Base-by-base conservation (phyloP, 495 filamentous ascomycete species). In the Hypoxylon rickii region DNA sequence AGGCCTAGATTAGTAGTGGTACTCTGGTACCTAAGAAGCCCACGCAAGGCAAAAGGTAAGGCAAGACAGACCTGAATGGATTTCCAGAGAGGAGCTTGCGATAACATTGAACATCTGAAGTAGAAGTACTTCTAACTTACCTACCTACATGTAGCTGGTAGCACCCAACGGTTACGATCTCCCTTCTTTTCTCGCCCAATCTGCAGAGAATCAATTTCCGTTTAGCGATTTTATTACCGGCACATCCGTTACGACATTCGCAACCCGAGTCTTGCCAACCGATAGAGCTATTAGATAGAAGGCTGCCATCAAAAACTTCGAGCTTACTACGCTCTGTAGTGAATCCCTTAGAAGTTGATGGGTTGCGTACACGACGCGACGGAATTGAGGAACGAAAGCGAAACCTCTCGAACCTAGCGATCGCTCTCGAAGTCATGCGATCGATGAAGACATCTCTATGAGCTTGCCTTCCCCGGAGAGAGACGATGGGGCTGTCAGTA, bases 401-500 rank as follows among this genome's bases (percentile, higher is more conserved):
- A n/a, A n/a, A n/a, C n/a, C n/a, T n/a, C n/a, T n/a, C n/a, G 44
- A 44, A 2, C 6, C 11, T 29, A 16, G 34, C 26, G 21, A 21
- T n/a, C 12, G 12, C 31, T 20, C 22, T 29, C 19, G 61, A 61
- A 70, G 60, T 72, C 58, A 78, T 78, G 76, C 64, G 52, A 68
- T 48, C 31, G 42, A 63, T 44, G 45, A 47, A 20, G 31, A 55
- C 63, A 44, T 54, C 64, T 68, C 72, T 65, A 83, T 83, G 78
- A 83, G 73, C 76, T 68, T 69, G 58, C 73, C 70, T 72, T 66
- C 67, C 58, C 49, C 62, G 65, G 77, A 74, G 64, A 74, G 66
- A 62, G 72, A 77, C 57, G 69, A 76, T 73, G 79, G 72, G 62
- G 71, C 58, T 59, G 67, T 53, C 58, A 68, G 44, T 55, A 76